phyloP scores from a whole-genome alignment of 2,329 filamentous ascomycete species.

The Lachnellula willkommii region DNA sequence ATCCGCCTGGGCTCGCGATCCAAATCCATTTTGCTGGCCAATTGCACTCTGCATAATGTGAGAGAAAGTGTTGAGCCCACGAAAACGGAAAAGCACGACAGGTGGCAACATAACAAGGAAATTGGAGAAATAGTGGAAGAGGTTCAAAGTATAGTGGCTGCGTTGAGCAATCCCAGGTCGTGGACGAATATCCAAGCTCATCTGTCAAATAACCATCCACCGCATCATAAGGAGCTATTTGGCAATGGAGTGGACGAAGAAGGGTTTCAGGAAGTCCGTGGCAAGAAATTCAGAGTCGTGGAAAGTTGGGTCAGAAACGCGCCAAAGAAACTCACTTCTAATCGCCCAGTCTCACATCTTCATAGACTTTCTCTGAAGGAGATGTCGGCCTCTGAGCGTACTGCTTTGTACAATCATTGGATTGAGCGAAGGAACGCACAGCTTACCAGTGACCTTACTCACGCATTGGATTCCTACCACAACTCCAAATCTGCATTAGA shows the following conservation, averaged over 20 bases:
- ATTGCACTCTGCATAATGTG: constrained; percentile 18
- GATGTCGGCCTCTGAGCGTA: constrained; percentile 18
- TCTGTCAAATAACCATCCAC: constrained; percentile 15
- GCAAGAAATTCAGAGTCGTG: constrained; percentile 18
- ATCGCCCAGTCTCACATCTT: constrained; percentile 17
- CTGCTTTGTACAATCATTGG: constrained; percentile 17
- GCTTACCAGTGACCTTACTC: constrained; percentile 18
- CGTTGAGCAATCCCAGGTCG: constrained; percentile 20
- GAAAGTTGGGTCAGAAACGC: constrained; percentile 21
- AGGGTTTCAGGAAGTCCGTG: constrained; percentile 19
- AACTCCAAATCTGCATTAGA: constrained; percentile 16
- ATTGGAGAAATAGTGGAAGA: constrained; percentile 15
- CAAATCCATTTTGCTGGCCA: constrained; percentile 24
- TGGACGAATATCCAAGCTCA: constrained; percentile 19
- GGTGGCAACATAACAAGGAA: constrained; percentile 17
- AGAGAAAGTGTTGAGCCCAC: constrained; percentile 11
- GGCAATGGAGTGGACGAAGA: constrained; percentile 17
- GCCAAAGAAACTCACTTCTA: constrained; percentile 18
- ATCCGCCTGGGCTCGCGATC: constrained; percentile 23
- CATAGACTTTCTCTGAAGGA: constrained; percentile 15
- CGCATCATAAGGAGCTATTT: constrained; percentile 19
- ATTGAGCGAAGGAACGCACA: constrained; percentile 12
- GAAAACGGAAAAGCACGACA: constrained; percentile 22
- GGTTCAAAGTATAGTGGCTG: constrained; percentile 18
- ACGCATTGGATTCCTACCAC: constrained; percentile 18